Evolutionary conservation across 768 basidiomycete species (phyloP), one percentile per base, ranked within the genome.

Genomic region (Psilocybe azurescens): DNA sequence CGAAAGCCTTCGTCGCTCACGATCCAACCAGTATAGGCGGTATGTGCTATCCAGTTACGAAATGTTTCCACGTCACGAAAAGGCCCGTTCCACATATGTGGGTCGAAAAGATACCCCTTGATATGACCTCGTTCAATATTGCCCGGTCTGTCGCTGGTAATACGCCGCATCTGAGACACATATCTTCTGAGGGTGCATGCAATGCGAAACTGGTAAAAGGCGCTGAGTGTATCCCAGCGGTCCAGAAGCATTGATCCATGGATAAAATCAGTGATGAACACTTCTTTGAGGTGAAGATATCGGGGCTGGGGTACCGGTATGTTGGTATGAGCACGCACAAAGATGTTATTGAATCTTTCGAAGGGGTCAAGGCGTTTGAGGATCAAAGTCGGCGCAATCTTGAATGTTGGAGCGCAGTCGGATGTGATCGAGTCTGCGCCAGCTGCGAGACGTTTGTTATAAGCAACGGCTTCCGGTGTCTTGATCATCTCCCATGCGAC

Each of bases 181-280:
- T 74, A 75, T 13, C 68, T 44, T 2, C 74, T 69, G 6, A 76
- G 51, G 6, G 71, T 72, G 53, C 68, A 73, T 1, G 70, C 71
- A 20, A 74, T 60, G 30, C 64, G 61, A 33, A 74, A 62, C 56
- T 70, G 68, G 49, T 57, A 63, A 39, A 64, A 68, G 9, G 57
- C 20, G 30, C 67, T 56, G 28, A 74, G 57, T 2, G 59, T 59
- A 10, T 65, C 60, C 76, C 76, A 76, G 53, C 63, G 64, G 6
- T 68, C 51, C 13, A 53, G 44, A 29, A 76, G 67, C 53, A 60
- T 67, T 18, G 61, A 41, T 11, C 72, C 74, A 14, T 65, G 54
- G 33, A 76, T 63, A 51, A 67, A 66, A 54, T 76, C 74, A 66
- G 75, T 63, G 30, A 69, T 67, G 30, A 61, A 60, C 48, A 48